Percentiles rank a stretch among this genome's conserved stretches.
These are phyloP conservation scores for Neofusicoccum parvum DNA, from an alignment of 2,329 filamentous ascomycete genomes.

Conservation along the genomic window DNA sequence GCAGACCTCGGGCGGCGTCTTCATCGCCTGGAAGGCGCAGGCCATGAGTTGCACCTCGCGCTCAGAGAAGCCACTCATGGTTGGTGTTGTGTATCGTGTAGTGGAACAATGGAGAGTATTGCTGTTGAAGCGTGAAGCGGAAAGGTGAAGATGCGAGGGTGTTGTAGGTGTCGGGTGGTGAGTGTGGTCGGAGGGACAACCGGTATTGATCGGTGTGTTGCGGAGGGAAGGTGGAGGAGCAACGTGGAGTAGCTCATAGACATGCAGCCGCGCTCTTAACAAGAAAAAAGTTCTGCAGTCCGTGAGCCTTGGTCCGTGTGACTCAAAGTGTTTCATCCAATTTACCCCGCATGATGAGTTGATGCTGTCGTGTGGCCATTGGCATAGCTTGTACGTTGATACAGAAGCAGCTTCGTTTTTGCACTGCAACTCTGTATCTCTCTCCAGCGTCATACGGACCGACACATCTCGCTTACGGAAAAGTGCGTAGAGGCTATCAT, in stretches of 20 bases:
- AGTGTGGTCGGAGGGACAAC: not conserved
- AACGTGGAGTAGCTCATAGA: not conserved
- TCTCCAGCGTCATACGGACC: not conserved
- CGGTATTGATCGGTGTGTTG: not conserved
- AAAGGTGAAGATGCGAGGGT: not conserved
- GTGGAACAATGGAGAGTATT: no score
- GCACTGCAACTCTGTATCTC: not conserved
- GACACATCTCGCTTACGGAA: not conserved
- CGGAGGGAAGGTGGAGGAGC: not conserved
- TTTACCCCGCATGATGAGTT: not conserved
- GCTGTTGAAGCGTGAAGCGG: not conserved
- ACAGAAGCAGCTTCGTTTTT: not conserved
- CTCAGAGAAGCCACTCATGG: slow-evolving; percentile 10
- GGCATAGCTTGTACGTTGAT: not conserved
- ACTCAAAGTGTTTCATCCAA: not conserved
- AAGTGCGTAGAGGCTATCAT: no score
- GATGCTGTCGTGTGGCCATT: not conserved
- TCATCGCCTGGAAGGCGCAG: slow-evolving; percentile 22
- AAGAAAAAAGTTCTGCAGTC: not conserved
- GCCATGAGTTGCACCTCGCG: slow-evolving; percentile 22
- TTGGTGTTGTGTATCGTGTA: not conserved
- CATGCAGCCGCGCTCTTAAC: not conserved
- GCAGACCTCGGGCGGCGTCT: slow-evolving; percentile 11
- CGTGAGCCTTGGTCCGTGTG: slow-evolving; percentile 6
- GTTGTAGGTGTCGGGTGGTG: not conserved